Percentiles rank a stretch among this genome's conserved stretches.
phyloP scores from a whole-genome alignment of 1,139 yeast species.

The Zygosaccharomyces sapae region DNA sequence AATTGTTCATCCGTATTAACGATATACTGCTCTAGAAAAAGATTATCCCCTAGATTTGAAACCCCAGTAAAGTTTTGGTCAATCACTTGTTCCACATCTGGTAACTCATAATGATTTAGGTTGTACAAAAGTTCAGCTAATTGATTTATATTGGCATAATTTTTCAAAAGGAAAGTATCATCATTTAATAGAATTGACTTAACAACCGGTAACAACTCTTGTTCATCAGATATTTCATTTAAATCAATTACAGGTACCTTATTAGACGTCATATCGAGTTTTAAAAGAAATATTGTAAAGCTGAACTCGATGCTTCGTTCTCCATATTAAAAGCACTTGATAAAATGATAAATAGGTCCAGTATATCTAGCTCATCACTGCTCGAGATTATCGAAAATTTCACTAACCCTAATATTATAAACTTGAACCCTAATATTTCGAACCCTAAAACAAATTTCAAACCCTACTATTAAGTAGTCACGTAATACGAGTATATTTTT shows the following conservation, averaged over 20 bases:
- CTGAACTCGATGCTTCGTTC: too few relatives aligned
- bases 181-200: constrained; percentile 20
- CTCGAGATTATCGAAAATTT: not conserved
- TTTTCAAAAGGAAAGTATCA: constrained; percentile 31
- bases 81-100: constrained; percentile 21
- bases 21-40: constrained; percentile 30
- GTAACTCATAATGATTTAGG: constrained; percentile 11
- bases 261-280: not conserved
- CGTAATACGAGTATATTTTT: not conserved
- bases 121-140: constrained; percentile 17
- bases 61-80: constrained; percentile 32
- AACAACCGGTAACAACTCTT: constrained; percentile 25
- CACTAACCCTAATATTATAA: not conserved
- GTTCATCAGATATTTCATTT: constrained; percentile 25
- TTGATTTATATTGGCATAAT: constrained; percentile 28
- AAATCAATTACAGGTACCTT: constrained; percentile 28
- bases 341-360: not conserved
- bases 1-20: constrained; percentile 19
- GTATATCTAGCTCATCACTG: not conserved
- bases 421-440: not conserved
- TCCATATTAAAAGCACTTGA: too few relatives aligned
- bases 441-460: not conserved
- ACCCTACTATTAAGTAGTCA: not conserved
- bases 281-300: too few relatives aligned
- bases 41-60: constrained; percentile 15